Percentiles rank a stretch among this genome's conserved stretches.
phyloP scores from a whole-genome alignment of 345 rosid species.

The Geranium rotundifolium region DNA sequence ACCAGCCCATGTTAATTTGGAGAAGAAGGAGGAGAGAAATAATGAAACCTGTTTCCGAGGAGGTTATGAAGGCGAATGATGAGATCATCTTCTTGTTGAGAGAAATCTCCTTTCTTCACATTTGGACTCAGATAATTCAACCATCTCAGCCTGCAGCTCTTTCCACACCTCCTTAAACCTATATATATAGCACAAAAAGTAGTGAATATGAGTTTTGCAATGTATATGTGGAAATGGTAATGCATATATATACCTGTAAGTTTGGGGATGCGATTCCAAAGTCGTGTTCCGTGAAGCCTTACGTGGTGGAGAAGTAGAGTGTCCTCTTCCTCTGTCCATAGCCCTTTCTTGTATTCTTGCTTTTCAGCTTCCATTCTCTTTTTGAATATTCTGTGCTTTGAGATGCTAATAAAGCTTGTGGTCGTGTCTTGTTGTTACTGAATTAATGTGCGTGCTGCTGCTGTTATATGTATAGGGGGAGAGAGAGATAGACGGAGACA shows the following conservation, averaged over 20 bases:
- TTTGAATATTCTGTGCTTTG: no score
- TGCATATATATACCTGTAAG: constrained; percentile 12
- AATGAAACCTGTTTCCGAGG: constrained; percentile 17
- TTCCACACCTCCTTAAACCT: constrained; percentile 17
- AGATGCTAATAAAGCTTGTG: no score
- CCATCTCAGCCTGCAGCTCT: constrained; percentile 22
- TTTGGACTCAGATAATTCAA: constrained; percentile 15
- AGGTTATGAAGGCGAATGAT: constrained; percentile 19
- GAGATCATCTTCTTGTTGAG: constrained; percentile 22
- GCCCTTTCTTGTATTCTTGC: constrained; percentile 13
- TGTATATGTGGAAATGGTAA: background rate
- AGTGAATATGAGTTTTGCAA: background rate
- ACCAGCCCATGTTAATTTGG: no score
- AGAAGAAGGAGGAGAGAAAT: no score
- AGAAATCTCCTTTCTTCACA: constrained; percentile 15
- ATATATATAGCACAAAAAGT: background rate
- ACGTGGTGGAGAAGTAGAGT: constrained; percentile 15
- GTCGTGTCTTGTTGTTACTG: no score
- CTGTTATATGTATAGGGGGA: no score
- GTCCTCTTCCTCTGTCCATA: constrained; percentile 28
- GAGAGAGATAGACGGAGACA: no score
- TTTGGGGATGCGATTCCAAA: constrained; percentile 23
- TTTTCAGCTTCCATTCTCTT: no score
- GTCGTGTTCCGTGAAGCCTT: constrained; percentile 21
- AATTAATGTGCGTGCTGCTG: no score